Conservation (phyloP, 2,329 filamentous ascomycete species). For the Aspergillus tamarii region DNA sequence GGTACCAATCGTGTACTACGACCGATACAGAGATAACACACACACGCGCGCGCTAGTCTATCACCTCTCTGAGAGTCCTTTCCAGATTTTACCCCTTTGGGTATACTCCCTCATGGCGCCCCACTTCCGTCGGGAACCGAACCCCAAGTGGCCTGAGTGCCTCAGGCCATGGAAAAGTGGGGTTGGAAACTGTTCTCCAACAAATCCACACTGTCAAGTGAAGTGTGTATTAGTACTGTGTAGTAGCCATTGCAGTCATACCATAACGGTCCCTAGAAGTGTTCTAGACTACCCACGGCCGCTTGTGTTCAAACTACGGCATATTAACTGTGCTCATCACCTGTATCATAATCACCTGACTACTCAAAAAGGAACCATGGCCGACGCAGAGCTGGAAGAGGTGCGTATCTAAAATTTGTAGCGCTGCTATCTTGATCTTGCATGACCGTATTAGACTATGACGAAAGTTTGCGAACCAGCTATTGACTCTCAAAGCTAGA, state of each 20-base stretch:
- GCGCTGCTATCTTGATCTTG: neutral
- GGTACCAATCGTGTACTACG: too few species aligned
- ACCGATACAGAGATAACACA: neutral
- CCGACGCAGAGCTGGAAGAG: conserved; percentile 68
- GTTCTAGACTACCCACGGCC: neutral
- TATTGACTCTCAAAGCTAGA: conserved; percentile 55
- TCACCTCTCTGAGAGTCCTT: neutral
- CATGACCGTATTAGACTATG: neutral
- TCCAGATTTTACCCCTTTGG: neutral
- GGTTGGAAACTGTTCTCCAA: conserved; percentile 22
- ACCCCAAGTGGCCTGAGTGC: conserved; percentile 17
- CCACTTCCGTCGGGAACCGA: conserved; percentile 12
- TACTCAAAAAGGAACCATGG: conserved; percentile 49
- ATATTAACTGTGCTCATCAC: neutral
- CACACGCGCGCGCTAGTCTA: neutral
- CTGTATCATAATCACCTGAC: neutral
- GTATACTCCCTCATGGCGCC: conserved; percentile 17
- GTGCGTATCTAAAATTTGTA: conserved; percentile 36
- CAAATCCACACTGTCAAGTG: neutral
- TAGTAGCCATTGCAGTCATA: neutral
- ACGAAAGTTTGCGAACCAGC: neutral
- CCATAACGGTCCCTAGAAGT: neutral
- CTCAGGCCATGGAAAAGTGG: conserved; percentile 23
- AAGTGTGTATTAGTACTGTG: neutral
- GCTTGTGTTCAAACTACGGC: neutral